A percentile compares a stretch with the other conserved stretches of the same genome.
phyloP scores from a whole-genome alignment of 176 grass and related monocot genomes.

The Elymus sibiricus region DNA sequence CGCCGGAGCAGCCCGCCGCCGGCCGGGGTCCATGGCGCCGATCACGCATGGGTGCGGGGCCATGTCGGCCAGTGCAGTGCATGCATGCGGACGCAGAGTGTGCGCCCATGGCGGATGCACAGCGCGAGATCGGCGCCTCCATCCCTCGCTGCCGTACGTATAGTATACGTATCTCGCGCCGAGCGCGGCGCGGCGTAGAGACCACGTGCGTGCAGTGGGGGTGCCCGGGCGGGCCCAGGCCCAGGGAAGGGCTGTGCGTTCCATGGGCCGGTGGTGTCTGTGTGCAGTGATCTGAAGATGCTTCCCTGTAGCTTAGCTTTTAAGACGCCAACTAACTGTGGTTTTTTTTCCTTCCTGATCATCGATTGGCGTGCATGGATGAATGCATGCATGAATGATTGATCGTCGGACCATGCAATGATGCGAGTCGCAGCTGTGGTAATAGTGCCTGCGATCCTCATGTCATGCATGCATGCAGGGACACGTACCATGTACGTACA shows the following conservation, averaged over 20 bases:
- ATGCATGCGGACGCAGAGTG: background rate
- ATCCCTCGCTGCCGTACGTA: constrained; percentile 23
- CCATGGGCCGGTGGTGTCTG: background rate
- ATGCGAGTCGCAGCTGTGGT: background rate
- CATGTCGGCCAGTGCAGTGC: background rate
- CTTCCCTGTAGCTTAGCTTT: background rate
- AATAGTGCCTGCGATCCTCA: background rate
- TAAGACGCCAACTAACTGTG: background rate
- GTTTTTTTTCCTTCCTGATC: background rate
- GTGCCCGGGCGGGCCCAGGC: too few relatives aligned
- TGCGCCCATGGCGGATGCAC: background rate
- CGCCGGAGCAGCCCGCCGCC: constrained; percentile 6
- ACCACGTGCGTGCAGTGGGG: background rate
- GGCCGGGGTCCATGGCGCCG: background rate
- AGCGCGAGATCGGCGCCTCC: constrained; percentile 9
- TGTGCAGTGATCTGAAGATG: constrained; percentile 22
- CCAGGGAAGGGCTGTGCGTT: background rate
- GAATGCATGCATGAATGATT: background rate
- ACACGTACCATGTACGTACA: background rate
- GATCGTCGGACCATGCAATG: background rate
- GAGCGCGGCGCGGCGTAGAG: background rate
- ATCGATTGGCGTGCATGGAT: background rate
- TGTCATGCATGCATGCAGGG: background rate
- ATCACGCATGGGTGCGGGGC: background rate
- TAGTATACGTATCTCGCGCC: background rate